phyloP scores from a whole-genome alignment of 129 eudicot species.

The Artemisia annua region DNA sequence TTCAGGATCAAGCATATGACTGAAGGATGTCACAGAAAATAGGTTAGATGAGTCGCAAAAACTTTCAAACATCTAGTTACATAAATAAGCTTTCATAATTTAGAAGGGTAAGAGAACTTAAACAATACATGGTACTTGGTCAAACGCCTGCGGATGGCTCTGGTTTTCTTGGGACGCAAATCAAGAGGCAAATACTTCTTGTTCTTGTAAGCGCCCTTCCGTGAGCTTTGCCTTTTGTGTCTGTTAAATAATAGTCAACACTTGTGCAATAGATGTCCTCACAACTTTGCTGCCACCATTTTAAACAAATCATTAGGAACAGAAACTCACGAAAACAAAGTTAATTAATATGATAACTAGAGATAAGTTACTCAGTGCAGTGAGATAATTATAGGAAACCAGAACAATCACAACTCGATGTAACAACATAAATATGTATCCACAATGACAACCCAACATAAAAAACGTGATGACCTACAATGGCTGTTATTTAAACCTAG shows the following conservation, averaged over 20 bases:
- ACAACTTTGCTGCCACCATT: conserved; percentile 46
- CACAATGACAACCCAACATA: not conserved
- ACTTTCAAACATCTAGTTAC: no score
- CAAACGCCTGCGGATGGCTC: conserved; percentile 53
- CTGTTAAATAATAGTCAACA: conserved; percentile 54
- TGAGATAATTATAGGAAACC: not conserved
- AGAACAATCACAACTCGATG: not conserved
- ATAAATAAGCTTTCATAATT: no score
- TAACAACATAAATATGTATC: not conserved
- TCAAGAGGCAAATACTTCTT: conserved; percentile 60
- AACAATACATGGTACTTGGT: conserved; percentile 50
- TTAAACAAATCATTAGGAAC: not conserved
- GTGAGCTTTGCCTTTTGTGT: conserved; percentile 53
- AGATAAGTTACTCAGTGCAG: not conserved
- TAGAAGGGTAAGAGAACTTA: no score
- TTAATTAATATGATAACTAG: not conserved
- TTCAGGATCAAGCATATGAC: no score
- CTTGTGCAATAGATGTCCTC: conserved; percentile 51
- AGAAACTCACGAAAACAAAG: not conserved
- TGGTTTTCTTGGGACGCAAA: conserved; percentile 65
- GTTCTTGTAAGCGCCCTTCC: conserved; percentile 49
- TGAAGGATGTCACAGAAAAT: no score
- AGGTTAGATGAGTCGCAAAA: no score
- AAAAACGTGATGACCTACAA: not conserved
- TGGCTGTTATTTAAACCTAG: not conserved